Conservation (phyloP, 2,329 filamentous ascomycete genomes). For the Calonectria multiphialidica region DNA sequence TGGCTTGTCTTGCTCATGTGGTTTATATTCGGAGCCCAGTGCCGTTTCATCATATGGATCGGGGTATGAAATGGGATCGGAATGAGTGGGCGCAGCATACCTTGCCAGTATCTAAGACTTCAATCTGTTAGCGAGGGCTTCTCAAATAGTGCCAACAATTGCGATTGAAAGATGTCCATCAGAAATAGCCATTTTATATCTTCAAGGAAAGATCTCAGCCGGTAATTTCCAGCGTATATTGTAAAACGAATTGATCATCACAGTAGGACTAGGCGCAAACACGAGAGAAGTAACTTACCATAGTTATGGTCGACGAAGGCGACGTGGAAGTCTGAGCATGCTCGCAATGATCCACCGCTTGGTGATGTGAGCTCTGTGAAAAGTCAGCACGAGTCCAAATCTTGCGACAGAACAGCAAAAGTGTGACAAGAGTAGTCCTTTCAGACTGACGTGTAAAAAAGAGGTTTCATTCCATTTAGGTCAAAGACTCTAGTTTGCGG, state of each 20-base stretch:
- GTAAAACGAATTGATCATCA: conserved; percentile 75
- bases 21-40: conserved; percentile 89
- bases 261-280: conserved; percentile 29
- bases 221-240: conserved; percentile 94
- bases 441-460: conserved; percentile 93
- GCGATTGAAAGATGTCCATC: conserved; percentile 58
- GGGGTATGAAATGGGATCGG: conserved; percentile 30
- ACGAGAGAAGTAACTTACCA: conserved; percentile 45
- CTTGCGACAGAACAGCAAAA: conserved; percentile 26
- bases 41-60: conserved; percentile 84
- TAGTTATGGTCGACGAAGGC: not conserved
- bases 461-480: conserved; percentile 83
- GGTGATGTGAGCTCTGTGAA: conserved; percentile 38
- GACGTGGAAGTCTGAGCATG: conserved; percentile 23
- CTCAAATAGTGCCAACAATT: conserved; percentile 19
- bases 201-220: conserved; percentile 83
- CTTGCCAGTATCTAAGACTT: conserved; percentile 45
- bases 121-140: conserved; percentile 48
- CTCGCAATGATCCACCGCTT: conserved; percentile 45
- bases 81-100: conserved; percentile 43
- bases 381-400: conserved; percentile 42
- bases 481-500: conserved; percentile 99
- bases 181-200: conserved; percentile 91
- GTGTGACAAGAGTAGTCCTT: conserved; percentile 49
- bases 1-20: conserved; percentile 86